Evolutionary conservation across 176 grass and related monocot genomes (phyloP), one percentile per base, ranked within the genome.

Genomic region (Panicum miliaceum): DNA sequence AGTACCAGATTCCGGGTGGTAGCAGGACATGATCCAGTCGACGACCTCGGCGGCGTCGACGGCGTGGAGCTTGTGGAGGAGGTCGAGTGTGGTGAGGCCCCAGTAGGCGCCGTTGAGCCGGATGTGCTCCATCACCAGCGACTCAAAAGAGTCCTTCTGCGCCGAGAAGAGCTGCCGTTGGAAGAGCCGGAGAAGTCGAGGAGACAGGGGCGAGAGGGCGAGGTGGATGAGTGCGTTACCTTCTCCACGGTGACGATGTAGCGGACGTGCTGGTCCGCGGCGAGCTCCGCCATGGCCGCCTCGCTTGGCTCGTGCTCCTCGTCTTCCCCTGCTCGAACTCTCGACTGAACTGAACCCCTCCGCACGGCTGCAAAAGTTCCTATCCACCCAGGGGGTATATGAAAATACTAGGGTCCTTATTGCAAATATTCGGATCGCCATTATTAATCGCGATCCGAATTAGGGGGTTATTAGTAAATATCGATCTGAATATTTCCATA

Each of bases 201-300:
- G 22, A 20, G 19, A 8, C 3, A 35, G 2, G 73, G 14, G 35
- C 8, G 29, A 32, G 19, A 51, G 34, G 61, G 14, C 22, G 57
- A 23, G 36, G 19, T 12, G 62, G 23, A 29, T 15, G 27, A 32
- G 51, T 0, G 20, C 79, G 23, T 73, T 80, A 98, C 96, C 96
- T 98, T 98, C 85, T 98, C 96, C 0, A 88, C 80, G 14, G 91
- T 90, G 51, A 98, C 82, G 83, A 98, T 90, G 89, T 93, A 98
- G 63, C 87, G 75, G 47, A 84, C 76, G 87, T 98, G 96, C 91
- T 92, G 82, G 73, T 95, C 87, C 47, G 82, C 54, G 14, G 89
- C 93, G 62, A 98, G 82, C 67, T 90, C 90, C 43, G 58, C 84
- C 83, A 86, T 85, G 79, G 38, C 35, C 52, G 19, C 22, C 25